Evolutionary conservation across 768 basidiomycete genomes (phyloP).

Genomic region (Kwoniella botswanensis): DNA sequence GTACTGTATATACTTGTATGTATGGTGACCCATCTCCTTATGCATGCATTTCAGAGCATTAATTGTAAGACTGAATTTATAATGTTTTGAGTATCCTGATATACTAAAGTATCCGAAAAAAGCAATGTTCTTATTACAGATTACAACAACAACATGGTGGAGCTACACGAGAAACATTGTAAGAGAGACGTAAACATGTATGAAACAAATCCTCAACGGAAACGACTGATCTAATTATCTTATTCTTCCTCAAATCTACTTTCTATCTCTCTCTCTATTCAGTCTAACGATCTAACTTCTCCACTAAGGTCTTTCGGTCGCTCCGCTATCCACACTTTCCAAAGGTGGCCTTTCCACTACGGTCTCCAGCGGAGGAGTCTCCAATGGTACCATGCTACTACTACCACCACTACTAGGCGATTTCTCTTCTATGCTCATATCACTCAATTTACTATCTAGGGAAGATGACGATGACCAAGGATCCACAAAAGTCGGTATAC

Average conservation of each 20-base stretch:
- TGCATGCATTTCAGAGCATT: not conserved
- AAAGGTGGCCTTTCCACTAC: slow-evolving; percentile 25
- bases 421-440: not conserved
- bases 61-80: no score
- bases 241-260: not conserved
- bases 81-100: no score
- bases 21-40: not conserved
- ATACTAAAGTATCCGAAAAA: no score
- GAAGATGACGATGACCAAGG: slow-evolving; percentile 13
- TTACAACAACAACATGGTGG: no score
- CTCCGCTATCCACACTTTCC: slow-evolving; percentile 28
- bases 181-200: no score
- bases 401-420: not conserved
- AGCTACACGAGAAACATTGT: no score
- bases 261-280: not conserved
- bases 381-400: slow-evolving; percentile 10
- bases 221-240: no score
- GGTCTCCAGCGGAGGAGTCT: slow-evolving; percentile 28
- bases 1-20: not conserved
- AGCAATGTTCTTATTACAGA: no score
- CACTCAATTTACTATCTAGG: slow-evolving; percentile 6
- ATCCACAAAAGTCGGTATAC: slow-evolving; percentile 18
- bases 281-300: not conserved
- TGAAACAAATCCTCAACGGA: no score
- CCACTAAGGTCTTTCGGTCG: slow-evolving; percentile 17